Evolutionary conservation across 73 alveolate species (phyloP).

Genomic region (Tetrahymena elliotti): DNA sequence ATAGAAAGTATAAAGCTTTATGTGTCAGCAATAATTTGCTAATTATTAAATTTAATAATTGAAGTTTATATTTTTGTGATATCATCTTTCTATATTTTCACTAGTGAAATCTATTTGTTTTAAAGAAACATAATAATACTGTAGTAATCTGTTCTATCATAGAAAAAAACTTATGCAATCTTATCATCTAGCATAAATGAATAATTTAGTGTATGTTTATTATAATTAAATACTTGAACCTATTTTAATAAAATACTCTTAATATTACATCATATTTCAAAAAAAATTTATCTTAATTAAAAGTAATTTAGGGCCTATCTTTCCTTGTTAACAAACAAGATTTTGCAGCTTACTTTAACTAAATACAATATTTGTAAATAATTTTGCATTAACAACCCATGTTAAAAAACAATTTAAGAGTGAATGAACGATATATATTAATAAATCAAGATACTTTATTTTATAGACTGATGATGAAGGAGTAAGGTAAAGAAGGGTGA

Average conservation of each 20-base stretch:
- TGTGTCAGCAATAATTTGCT: not conserved
- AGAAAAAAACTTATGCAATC: not conserved
- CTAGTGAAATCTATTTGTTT: not conserved
- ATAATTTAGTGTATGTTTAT: not conserved
- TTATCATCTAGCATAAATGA: not conserved
- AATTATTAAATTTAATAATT: not conserved
- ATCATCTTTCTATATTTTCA: not conserved
- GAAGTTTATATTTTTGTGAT: not conserved
- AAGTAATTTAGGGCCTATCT: not conserved
- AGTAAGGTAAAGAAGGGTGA: not conserved
- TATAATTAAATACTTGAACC: not conserved
- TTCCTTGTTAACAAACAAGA: not conserved
- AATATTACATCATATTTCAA: not conserved
- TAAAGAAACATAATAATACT: not conserved
- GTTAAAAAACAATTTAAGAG: not conserved
- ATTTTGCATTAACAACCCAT: not conserved
- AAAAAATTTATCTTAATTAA: no score
- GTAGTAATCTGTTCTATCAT: not conserved
- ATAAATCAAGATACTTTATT: not conserved
- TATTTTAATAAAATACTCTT: not conserved
- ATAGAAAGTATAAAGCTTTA: not conserved
- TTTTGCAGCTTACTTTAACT: not conserved
- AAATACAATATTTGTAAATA: not conserved
- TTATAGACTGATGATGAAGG: not conserved
- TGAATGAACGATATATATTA: not conserved